Conservation (phyloP, 352 stramenopile species). For the Pythium coloratum region DNA sequence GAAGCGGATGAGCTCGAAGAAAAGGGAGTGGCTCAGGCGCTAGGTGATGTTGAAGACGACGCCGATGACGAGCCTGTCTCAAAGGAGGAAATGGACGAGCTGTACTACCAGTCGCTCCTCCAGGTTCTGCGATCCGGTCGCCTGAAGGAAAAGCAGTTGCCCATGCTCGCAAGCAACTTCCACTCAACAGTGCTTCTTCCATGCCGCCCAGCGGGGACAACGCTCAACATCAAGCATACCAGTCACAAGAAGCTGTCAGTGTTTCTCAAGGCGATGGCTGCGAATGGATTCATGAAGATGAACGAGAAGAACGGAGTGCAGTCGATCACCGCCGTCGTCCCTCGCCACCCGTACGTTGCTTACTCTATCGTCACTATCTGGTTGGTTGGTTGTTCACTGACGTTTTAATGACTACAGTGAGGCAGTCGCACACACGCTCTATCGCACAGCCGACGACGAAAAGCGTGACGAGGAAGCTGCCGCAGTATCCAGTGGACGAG, state of each 20-base stretch:
- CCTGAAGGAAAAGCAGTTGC: constrained; percentile 75
- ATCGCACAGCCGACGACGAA: constrained; percentile 57
- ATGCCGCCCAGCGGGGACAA: constrained; percentile 47
- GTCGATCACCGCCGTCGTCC: constrained; percentile 64
- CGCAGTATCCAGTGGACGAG: constrained; percentile 35
- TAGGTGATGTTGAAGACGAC: constrained; percentile 16
- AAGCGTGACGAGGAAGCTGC: constrained; percentile 45
- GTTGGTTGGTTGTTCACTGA: not conserved
- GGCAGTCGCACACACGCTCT: constrained; percentile 50
- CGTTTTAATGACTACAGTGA: constrained; percentile 32
- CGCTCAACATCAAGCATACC: constrained; percentile 74
- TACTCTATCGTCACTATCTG: not conserved
- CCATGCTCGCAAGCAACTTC: constrained; percentile 80
- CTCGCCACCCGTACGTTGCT: constrained; percentile 67
- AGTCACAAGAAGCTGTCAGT: constrained; percentile 83
- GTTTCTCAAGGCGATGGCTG: constrained; percentile 69
- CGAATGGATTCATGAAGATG: constrained; percentile 50
- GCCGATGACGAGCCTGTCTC: constrained; percentile 29
- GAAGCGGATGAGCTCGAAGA: constrained; percentile 36
- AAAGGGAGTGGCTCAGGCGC: constrained; percentile 21
- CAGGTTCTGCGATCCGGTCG: constrained; percentile 53
- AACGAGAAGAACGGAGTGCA: constrained; percentile 77
- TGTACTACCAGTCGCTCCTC: constrained; percentile 60
- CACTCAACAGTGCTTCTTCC: constrained; percentile 68
- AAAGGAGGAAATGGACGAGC: constrained; percentile 73